Percentiles rank a stretch among this genome's conserved stretches.
Conservation (phyloP, 2,329 filamentous ascomycete genomes). For the Davidsoniella neocaledoniae region DNA sequence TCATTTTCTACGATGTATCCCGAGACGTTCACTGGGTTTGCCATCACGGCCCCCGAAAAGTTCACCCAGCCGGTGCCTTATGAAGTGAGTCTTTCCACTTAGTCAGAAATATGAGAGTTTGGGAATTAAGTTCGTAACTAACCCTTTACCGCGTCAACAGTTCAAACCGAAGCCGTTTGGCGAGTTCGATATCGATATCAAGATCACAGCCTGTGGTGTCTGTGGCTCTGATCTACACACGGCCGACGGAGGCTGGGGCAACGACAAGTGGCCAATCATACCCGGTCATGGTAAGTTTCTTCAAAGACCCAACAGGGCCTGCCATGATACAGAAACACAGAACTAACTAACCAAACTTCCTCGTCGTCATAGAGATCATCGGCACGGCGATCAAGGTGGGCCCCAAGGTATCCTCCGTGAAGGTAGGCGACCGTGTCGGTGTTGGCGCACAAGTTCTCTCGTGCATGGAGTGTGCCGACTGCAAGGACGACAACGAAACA, state of each 20-base stretch:
- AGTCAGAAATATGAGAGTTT: background rate
- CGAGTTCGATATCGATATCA: constrained; percentile 67
- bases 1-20: constrained; percentile 29
- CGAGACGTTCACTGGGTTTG: constrained; percentile 44
- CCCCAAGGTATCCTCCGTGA: constrained; percentile 40
- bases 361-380: constrained; percentile 35
- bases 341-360: background rate
- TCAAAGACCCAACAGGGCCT: constrained; percentile 35
- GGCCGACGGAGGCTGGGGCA: constrained; percentile 45
- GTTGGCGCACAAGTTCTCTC: constrained; percentile 52
- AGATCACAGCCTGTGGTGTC: constrained; percentile 59
- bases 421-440: constrained; percentile 47
- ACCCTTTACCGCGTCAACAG: constrained; percentile 20
- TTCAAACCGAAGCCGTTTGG: constrained; percentile 72
- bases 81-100: background rate
- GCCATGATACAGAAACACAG: constrained; percentile 36
- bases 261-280: constrained; percentile 37
- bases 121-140: background rate
- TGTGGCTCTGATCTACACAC: constrained; percentile 54
- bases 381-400: constrained; percentile 47
- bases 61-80: constrained; percentile 4
- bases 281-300: constrained; percentile 34
- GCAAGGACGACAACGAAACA: constrained; percentile 49
- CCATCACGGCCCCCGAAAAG: constrained; percentile 33
- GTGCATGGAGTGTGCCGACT: constrained; percentile 47